A percentile compares a stretch with the other conserved stretches of the same genome.
phyloP scores from a whole-genome alignment of 2,329 filamentous ascomycete species.

The Pseudogymnoascus verrucosus region DNA sequence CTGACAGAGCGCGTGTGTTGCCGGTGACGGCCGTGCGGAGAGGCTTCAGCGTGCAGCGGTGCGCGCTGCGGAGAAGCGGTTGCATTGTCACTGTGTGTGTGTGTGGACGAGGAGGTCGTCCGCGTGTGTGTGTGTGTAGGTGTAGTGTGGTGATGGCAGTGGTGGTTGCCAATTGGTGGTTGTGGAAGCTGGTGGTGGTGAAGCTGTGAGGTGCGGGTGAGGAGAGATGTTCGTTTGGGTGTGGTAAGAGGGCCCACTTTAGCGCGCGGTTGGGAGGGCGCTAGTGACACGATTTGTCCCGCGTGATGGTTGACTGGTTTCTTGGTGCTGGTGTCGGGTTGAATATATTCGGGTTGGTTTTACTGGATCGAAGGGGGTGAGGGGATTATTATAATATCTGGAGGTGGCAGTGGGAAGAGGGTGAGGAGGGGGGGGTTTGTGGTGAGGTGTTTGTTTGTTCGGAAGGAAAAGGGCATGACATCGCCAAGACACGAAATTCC shows the following conservation, averaged over 20 bases:
- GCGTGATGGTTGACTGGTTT: neutral
- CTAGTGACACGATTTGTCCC: neutral
- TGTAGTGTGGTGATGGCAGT: neutral
- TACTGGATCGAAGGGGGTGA: neutral
- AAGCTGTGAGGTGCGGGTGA: neutral
- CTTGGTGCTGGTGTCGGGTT: neutral
- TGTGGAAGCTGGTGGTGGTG: neutral
- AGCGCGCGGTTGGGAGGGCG: neutral
- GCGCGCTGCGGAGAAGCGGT: neutral
- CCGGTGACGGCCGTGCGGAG: neutral
- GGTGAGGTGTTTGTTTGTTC: neutral
- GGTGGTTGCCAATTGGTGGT: neutral
- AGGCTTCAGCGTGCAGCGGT: neutral
- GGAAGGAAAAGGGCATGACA: neutral
- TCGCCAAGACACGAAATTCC: neutral
- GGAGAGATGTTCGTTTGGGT: neutral
- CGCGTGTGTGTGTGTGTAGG: neutral
- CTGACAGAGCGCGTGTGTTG: neutral
- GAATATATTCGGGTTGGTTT: neutral
- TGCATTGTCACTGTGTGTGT: neutral
- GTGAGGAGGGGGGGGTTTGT: neutral
- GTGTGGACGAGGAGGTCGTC: neutral
- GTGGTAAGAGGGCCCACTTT: neutral
- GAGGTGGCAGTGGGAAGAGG: neutral
- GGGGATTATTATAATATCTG: neutral